Percentiles rank a stretch among this genome's conserved stretches.
Evolutionary conservation across 257 asterid genomes (phyloP).

Genomic region (Solanum appendiculatum): DNA sequence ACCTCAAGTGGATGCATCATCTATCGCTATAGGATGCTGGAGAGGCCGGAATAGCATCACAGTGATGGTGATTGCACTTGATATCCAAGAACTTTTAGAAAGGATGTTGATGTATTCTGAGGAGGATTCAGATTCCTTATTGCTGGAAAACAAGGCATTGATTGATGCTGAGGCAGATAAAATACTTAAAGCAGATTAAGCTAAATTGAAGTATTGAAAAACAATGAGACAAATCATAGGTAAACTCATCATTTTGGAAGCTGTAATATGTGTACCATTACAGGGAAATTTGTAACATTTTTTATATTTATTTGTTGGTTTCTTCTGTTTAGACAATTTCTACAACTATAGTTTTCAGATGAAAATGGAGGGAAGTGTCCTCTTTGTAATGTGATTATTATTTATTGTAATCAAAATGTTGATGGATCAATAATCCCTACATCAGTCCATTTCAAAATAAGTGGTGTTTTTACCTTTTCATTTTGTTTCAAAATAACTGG

Average conservation of each 20-base stretch:
- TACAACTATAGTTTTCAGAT: neutral
- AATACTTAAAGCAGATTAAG: neutral
- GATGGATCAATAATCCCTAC: neutral
- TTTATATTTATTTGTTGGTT: neutral
- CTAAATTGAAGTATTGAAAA: neutral
- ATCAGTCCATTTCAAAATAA: neutral
- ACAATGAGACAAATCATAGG: neutral
- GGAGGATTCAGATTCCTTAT: conserved; percentile 3
- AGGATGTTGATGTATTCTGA: conserved; percentile 36
- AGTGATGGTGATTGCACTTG: conserved; percentile 74
- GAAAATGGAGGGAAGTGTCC: neutral
- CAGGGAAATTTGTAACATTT: neutral
- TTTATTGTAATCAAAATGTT: neutral
- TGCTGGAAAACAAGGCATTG: conserved; percentile 2
- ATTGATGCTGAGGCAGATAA: conserved; percentile 10
- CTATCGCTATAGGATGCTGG: conserved; percentile 89
- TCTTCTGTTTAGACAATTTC: neutral
- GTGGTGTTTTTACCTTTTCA: neutral
- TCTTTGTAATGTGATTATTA: neutral
- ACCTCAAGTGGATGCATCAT: conserved; percentile 31
- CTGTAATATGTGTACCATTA: neutral
- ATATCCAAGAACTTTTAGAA: conserved; percentile 70
- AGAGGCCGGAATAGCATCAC: conserved; percentile 66
- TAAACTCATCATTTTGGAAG: neutral
- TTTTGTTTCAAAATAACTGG: neutral